Conservation (phyloP, 2,329 filamentous ascomycete species). For the Hypoxylon sp. region DNA sequence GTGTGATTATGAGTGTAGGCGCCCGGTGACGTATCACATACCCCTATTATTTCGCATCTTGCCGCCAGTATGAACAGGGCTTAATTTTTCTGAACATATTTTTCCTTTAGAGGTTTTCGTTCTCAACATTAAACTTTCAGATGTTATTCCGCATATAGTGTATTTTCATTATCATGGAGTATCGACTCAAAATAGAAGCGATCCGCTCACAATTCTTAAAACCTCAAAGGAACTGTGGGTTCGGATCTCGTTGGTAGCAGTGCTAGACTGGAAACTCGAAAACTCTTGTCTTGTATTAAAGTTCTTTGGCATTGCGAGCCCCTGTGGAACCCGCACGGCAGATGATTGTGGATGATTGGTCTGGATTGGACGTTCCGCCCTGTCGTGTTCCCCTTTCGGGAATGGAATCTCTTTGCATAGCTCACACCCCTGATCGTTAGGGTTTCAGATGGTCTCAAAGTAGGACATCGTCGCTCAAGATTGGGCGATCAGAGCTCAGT, state of each 20-base stretch:
- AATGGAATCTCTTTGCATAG: slow-evolving; percentile 41
- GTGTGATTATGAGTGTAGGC: slow-evolving; percentile 14
- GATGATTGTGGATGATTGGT: slow-evolving; percentile 32
- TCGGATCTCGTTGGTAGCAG: slow-evolving; percentile 21
- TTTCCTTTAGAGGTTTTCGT: neutral
- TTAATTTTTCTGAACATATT: neutral
- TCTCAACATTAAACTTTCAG: neutral
- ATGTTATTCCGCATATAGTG: neutral
- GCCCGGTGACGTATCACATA: slow-evolving; percentile 19
- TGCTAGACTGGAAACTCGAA: slow-evolving; percentile 16
- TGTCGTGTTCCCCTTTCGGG: slow-evolving; percentile 12
- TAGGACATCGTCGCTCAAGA: slow-evolving; percentile 50
- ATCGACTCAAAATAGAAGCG: slow-evolving; percentile 16
- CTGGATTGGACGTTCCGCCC: slow-evolving; percentile 24
- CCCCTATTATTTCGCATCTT: slow-evolving; percentile 27
- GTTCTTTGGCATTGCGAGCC: slow-evolving; percentile 22
- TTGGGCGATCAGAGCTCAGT: slow-evolving; percentile 44
- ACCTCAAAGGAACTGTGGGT: slow-evolving; percentile 14
- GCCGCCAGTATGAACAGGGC: slow-evolving; percentile 21
- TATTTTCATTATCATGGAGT: slow-evolving; percentile 9
- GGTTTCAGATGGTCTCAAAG: slow-evolving; percentile 58
- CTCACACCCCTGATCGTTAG: slow-evolving; percentile 49
- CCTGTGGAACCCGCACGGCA: slow-evolving; percentile 38
- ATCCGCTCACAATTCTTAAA: slow-evolving; percentile 12
- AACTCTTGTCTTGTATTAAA: slow-evolving; percentile 29